Base-by-base conservation (phyloP, 345 rosid species). In the Syzygium aromaticum region DNA sequence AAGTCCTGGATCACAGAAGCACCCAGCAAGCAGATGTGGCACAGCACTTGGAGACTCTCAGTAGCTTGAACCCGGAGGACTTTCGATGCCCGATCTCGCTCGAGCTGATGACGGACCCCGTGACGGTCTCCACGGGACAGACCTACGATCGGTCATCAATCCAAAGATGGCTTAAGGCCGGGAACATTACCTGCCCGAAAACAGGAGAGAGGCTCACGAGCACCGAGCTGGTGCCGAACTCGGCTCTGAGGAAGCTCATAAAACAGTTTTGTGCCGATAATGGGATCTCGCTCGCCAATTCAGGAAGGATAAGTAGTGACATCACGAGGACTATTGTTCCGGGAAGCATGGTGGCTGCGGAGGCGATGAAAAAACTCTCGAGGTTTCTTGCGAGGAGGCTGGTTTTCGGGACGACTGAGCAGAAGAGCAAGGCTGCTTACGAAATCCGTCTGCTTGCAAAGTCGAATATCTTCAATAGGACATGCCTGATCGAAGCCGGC, bases 141-240 rank as follows among this genome's bases (percentile, higher is more conserved):
- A 95, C 98, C 7, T 97, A 97, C 57, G 98, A 97, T 86, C 96
- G 99, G 52, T 90, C 93, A 87, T 97, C 99, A 21, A 97, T 97
- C 64, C 90, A 91, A 4, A 94, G 92, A 91, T 96, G 98, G 99
- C 91, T 97, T 73, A 91, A 95, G 89, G 92, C 97, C 51, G 98
- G 98, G 49, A 94, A 96, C 67, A 33, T 64, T 30, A 90, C 86
- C 46, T 97, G 99, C 90, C 99, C 99, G n/a, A 95, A 94, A 90
- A 94, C 98, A 77, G 95, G 98, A 64, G 95, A 94, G 94, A 91
- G 85, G 88, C 92, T 97, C 28, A 28, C 87, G 2, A 92, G 56
- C 87, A 91, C 92, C 19, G 96, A 92, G 53, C 84, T 97, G 7
- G 91, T 97, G 43, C 95, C 96, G 8, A 97, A 97, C 86, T 86